Evolutionary conservation across 2,329 filamentous ascomycete species (phyloP).

Genomic region (Aureobasidium sp.): DNA sequence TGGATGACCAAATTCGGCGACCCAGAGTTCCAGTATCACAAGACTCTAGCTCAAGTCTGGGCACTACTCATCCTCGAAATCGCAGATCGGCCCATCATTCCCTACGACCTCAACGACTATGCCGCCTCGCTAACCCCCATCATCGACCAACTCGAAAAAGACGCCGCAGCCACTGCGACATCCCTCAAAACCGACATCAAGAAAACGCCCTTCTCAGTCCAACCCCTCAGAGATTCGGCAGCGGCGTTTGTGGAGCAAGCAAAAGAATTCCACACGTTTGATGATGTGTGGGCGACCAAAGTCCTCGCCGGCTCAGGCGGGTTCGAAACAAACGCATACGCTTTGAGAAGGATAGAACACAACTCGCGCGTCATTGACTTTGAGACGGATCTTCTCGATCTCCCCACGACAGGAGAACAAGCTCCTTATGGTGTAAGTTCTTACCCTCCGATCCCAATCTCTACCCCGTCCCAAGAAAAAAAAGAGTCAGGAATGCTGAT

Average conservation of each 20-base stretch:
- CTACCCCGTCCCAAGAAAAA: neutral
- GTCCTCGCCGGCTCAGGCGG: constrained; percentile 61
- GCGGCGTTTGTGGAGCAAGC: constrained; percentile 54
- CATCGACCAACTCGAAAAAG: constrained; percentile 59
- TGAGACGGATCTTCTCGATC: constrained; percentile 75
- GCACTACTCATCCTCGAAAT: constrained; percentile 79
- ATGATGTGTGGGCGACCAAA: constrained; percentile 65
- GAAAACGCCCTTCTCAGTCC: constrained; percentile 43
- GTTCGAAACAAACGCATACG: constrained; percentile 65
- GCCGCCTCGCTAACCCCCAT: constrained; percentile 58
- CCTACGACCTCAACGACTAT: constrained; percentile 73
- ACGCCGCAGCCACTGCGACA: constrained; percentile 42
- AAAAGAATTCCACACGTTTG: constrained; percentile 66
- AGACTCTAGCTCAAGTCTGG: constrained; percentile 69
- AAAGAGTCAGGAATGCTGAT: neutral
- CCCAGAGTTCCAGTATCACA: constrained; percentile 71
- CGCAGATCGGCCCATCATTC: constrained; percentile 70
- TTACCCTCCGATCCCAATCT: neutral
- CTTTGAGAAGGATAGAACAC: constrained; percentile 61
- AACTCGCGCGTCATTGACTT: constrained; percentile 75
- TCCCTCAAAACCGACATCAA: neutral
- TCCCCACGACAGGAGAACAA: constrained; percentile 47
- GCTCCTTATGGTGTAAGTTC: constrained; percentile 58
- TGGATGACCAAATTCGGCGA: constrained; percentile 79
- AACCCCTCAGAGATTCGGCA: constrained; percentile 57